These are phyloP conservation scores for Erysimum cheiri DNA, from an alignment of 441 rosid species.

Conservation along the genomic window DNA sequence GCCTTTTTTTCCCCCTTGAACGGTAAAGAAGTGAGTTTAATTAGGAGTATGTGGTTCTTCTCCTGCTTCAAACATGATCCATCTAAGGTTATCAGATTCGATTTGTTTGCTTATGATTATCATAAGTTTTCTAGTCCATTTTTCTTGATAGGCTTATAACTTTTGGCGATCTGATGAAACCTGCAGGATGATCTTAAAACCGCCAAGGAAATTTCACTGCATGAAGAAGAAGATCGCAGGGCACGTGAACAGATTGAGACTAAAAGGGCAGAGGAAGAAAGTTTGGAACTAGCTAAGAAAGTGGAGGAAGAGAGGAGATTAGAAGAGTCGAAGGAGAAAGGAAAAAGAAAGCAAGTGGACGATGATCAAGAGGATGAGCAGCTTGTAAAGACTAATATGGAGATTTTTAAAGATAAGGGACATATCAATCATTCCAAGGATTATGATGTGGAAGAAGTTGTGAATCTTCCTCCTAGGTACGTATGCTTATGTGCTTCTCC, in stretches of 20 bases:
- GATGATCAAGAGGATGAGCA: slow-evolving; percentile 25
- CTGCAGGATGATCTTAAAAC: slow-evolving; percentile 14
- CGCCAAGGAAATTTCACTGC: slow-evolving; percentile 9
- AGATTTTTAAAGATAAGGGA: slow-evolving; percentile 29
- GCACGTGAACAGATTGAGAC: slow-evolving; percentile 34
- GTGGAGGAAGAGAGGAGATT: not conserved
- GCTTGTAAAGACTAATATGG: not conserved
- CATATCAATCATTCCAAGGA: slow-evolving; percentile 65
- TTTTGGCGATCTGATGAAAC: slow-evolving; percentile 23
- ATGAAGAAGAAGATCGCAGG: slow-evolving; percentile 45
- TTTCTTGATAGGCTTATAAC: no score
- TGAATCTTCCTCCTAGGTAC: slow-evolving; percentile 30
- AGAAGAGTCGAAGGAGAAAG: slow-evolving; percentile 23
- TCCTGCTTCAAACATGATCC: slow-evolving; percentile 25
- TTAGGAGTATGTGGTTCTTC: slow-evolving; percentile 15
- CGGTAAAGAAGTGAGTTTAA: not conserved
- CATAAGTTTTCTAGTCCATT: not conserved
- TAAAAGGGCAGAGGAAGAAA: slow-evolving; percentile 57
- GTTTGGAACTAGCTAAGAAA: not conserved
- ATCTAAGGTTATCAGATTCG: slow-evolving; percentile 21
- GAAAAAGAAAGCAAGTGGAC: slow-evolving; percentile 43
- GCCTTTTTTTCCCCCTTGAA: not conserved
- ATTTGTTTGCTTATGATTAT: not conserved
- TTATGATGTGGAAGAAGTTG: slow-evolving; percentile 40
- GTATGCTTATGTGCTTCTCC: no score